Evolutionary conservation across 345 rosid species (phyloP), one percentile per base, ranked within the genome.

Genomic region (Pseudoturritis turrita): DNA sequence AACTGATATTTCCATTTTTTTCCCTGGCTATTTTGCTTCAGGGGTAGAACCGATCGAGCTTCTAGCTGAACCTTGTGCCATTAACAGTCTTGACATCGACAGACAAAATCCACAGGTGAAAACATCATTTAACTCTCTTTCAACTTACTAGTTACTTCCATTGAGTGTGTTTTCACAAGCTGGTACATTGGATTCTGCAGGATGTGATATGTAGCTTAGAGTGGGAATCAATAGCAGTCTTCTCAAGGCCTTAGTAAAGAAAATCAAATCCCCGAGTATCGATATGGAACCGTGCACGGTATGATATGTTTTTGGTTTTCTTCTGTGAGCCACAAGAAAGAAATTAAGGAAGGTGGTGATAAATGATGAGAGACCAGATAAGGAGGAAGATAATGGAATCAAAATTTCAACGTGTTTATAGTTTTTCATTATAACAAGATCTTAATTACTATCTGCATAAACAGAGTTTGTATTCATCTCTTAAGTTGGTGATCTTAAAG

Each of bases 51-150:
- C 87, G 3, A 29, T 73, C 5, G 97, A 93, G 82, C 89, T 90
- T 49, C 61, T 90, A 61, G 88, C 96, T 29, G 97, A 90, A 78
- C 95, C 96, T 17, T 94, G 96, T 82, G 96, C 96, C 31, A 83
- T 94, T 59, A 94, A 94, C 79, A 81, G 97, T 83, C 91, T 94
- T 65, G 97, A 91, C 86, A 87, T 91, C 43, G 92, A 94, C 78
- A 70, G 56, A 18, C 95, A 86, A 55, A 90, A 83, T 58, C 94
- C 96, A 41, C 82, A 86, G 47, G 98, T 90, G 74, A 37, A 79
- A 77, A 21, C 49, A 18, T 31, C 7, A 55, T 13, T 4, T 2
- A 41, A 63, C 45, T 53, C 26, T 19, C 21, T 60, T 61, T 54
- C 19, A 25, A 25, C n/a, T 44, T 65, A 0, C 2, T 68, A 28